Percentiles rank a stretch among this genome's conserved stretches.
phyloP scores from a whole-genome alignment of 768 basidiomycete genomes.

The Gymnopilus junonius region DNA sequence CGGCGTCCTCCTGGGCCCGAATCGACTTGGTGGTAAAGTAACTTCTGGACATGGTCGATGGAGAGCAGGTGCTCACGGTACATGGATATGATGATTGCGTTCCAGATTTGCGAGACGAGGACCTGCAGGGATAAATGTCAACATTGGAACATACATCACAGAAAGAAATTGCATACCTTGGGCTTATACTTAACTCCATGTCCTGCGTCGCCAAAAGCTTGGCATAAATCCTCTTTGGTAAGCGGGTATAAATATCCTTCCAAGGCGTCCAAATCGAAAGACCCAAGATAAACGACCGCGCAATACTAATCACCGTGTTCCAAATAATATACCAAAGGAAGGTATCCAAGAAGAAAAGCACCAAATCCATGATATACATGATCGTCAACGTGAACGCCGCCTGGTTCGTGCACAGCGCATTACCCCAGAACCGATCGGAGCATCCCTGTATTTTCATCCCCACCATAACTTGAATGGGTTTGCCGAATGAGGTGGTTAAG shows the following conservation, averaged over 20 bases:
- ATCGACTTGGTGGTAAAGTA: constrained; percentile 97
- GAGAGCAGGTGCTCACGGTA: constrained; percentile 98
- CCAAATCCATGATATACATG: constrained; percentile 99
- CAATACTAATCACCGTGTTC: constrained; percentile 95
- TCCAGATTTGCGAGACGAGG: constrained; percentile 99
- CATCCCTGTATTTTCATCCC: constrained; percentile 96
- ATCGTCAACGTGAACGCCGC: constrained; percentile 94
- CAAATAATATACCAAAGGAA: constrained; percentile 99
- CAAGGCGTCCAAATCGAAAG: constrained; percentile 99
- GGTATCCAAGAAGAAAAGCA: constrained; percentile 98
- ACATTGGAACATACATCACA: background rate
- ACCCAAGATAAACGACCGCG: constrained; percentile 86
- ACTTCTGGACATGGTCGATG: constrained; percentile 97
- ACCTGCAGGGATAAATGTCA: constrained; percentile 54
- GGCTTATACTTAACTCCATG: constrained; percentile 99
- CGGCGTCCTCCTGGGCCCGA: constrained; percentile 78
- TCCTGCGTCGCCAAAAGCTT: constrained; percentile 93
- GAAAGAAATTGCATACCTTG: constrained; percentile 63
- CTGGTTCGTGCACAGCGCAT: constrained; percentile 86
- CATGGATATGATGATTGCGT: constrained; percentile 99
- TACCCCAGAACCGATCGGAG: constrained; percentile 84
- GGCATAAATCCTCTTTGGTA: constrained; percentile 96
- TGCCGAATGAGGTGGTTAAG: constrained; percentile 91
- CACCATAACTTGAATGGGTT: constrained; percentile 94
- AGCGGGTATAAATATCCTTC: constrained; percentile 94